Percentiles rank a stretch among this genome's conserved stretches.
phyloP scores from a whole-genome alignment of 2,329 filamentous ascomycete species.

The Claviceps pazoutovae region DNA sequence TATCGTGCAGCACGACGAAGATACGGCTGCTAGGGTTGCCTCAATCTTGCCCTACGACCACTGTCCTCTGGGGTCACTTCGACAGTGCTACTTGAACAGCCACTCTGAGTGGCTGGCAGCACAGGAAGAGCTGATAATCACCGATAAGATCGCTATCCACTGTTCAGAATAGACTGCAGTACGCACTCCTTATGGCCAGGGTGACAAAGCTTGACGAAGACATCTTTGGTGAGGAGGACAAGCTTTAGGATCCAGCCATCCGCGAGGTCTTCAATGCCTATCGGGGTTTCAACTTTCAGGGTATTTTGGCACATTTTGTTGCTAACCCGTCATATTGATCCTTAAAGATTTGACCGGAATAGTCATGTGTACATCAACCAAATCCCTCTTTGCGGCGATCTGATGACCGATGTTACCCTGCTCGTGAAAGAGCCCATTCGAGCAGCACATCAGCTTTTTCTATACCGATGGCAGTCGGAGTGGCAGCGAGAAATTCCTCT shows the following conservation, averaged over 20 bases:
- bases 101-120: background rate
- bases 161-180: no score
- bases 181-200: background rate
- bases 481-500: slow-evolving; percentile 7
- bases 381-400: background rate
- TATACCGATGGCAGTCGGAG: background rate
- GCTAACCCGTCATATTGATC: background rate
- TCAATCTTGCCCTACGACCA: background rate
- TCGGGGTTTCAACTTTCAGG: background rate
- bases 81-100: background rate
- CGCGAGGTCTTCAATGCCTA: slow-evolving; percentile 1
- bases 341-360: background rate
- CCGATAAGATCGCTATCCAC: background rate
- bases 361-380: background rate
- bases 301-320: background rate
- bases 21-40: background rate
- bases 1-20: background rate
- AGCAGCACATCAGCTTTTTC: background rate
- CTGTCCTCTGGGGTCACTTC: background rate
- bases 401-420: background rate
- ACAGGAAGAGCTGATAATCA: no score
- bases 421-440: background rate
- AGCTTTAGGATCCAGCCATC: background rate
- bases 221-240: background rate
- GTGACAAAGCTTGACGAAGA: background rate